These are phyloP conservation scores for Aspergillus diversus DNA, from an alignment of 495 filamentous ascomycete genomes.

Conservation along the genomic window DNA sequence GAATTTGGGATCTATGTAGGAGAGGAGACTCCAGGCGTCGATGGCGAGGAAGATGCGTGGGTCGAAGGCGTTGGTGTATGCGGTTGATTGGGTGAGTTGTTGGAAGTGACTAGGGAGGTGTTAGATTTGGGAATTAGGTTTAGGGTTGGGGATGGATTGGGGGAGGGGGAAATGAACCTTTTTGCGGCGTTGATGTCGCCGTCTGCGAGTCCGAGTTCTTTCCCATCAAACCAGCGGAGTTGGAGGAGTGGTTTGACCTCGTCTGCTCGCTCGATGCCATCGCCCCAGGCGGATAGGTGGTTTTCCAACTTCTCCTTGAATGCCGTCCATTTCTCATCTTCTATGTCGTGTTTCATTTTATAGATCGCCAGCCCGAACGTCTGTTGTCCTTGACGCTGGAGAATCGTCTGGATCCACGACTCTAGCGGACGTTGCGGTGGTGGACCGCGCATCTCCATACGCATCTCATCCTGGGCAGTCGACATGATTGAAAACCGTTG, in stretches of 20 bases:
- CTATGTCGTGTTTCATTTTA: conserved; percentile 28
- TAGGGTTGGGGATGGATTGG: too few species aligned
- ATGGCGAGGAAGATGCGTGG: conserved; percentile 28
- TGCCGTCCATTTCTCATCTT: conserved; percentile 30
- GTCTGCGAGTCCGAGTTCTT: conserved; percentile 28
- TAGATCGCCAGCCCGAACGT: conserved; percentile 34
- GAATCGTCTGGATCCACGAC: conserved; percentile 22
- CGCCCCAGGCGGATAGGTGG: conserved; percentile 32
- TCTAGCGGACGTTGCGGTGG: conserved; percentile 20
- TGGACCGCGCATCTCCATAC: conserved; percentile 24
- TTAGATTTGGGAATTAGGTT: too few species aligned
- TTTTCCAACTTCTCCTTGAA: conserved; percentile 31
- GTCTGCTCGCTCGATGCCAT: conserved; percentile 28
- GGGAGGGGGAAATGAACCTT: too few species aligned
- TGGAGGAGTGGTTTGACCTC: conserved; percentile 28
- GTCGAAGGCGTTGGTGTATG: not conserved
- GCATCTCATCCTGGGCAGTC: conserved; percentile 23
- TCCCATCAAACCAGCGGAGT: conserved; percentile 42
- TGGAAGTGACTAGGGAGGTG: conserved; percentile 7
- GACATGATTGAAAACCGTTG: conserved; percentile 16
- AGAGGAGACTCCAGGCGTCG: conserved; percentile 28
- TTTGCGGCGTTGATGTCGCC: conserved; percentile 34
- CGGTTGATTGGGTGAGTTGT: not conserved
- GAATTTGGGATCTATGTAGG: conserved; percentile 24
- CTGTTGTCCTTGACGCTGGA: not conserved